Evolutionary conservation across 371 early-diverging fungal genomes (phyloP).

Genomic region (Mortierella sp.): DNA sequence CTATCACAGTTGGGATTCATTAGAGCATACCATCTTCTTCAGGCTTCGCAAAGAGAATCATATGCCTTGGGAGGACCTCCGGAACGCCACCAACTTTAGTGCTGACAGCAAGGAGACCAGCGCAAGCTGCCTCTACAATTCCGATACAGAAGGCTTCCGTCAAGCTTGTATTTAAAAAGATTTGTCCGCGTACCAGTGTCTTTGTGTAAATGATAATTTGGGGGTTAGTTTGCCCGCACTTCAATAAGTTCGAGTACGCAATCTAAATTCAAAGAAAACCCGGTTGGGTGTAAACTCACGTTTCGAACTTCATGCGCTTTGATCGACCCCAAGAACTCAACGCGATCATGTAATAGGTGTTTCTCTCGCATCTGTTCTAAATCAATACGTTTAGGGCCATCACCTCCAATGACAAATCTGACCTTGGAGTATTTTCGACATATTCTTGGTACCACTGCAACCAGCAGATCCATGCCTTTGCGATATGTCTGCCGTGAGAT

Average conservation of each 20-base stretch:
- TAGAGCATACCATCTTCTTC: conserved; percentile 82
- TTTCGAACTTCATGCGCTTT: conserved; percentile 89
- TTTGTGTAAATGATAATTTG: conserved; percentile 14
- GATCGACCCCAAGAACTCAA: conserved; percentile 92
- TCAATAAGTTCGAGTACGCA: background rate
- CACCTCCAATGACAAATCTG: conserved; percentile 97
- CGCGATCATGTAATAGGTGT: conserved; percentile 92
- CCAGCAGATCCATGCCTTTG: conserved; percentile 97
- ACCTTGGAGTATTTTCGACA: conserved; percentile 88
- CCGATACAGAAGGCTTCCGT: conserved; percentile 99
- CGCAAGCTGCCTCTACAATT: conserved; percentile 99
- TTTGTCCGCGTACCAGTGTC: conserved; percentile 93
- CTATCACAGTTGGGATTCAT: conserved; percentile 1
- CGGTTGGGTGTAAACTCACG: conserved; percentile 60
- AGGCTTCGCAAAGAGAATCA: conserved; percentile 96
- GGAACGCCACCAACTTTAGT: conserved; percentile 99
- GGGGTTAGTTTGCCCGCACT: background rate
- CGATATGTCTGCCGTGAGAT: conserved; percentile 96
- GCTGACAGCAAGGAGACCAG: conserved; percentile 94
- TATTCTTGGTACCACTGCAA: conserved; percentile 94
- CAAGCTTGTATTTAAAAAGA: conserved; percentile 98
- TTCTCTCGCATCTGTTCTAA: conserved; percentile 98
- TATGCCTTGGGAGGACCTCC: conserved; percentile 96
- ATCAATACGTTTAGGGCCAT: conserved; percentile 97
- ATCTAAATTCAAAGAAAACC: background rate